A percentile compares a stretch with the other conserved stretches of the same genome.
phyloP scores from a whole-genome alignment of 2,329 filamentous ascomycete genomes.

The Ceratocystis destructans region DNA sequence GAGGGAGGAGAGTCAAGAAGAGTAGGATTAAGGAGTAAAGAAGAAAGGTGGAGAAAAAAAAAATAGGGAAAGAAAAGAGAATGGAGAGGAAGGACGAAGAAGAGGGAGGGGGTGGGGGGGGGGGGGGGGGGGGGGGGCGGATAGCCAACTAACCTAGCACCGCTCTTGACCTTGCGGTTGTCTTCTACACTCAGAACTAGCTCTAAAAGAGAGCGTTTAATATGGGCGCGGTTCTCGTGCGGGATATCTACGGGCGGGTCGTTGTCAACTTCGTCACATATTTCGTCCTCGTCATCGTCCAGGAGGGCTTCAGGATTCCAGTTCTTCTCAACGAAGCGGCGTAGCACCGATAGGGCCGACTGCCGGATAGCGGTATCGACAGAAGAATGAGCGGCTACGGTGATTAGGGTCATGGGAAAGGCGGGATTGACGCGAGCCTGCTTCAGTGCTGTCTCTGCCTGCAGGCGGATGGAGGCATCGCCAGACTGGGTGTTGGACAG shows the following conservation, averaged over 20 bases:
- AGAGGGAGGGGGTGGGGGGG: neutral
- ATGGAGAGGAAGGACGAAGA: neutral
- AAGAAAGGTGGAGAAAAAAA: no score
- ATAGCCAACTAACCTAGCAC: constrained; percentile 55
- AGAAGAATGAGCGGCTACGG: constrained; percentile 64
- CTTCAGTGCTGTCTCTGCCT: constrained; percentile 72
- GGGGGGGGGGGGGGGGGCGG: no score
- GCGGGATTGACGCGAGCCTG: constrained; percentile 53
- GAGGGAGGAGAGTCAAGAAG: no score
- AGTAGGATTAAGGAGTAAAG: no score
- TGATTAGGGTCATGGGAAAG: constrained; percentile 66
- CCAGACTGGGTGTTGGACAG: constrained; percentile 74
- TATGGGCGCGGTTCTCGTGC: constrained; percentile 42
- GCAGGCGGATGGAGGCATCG: constrained; percentile 62
- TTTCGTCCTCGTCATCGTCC: constrained; percentile 43
- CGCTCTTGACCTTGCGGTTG: constrained; percentile 74
- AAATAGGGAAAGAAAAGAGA: no score
- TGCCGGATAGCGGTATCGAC: constrained; percentile 67
- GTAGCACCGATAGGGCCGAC: constrained; percentile 64
- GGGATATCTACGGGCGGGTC: constrained; percentile 24
- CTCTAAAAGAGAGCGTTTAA: constrained; percentile 62
- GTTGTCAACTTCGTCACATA: constrained; percentile 50
- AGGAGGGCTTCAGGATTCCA: constrained; percentile 71
- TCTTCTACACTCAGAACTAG: constrained; percentile 59
- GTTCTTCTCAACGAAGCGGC: constrained; percentile 68